Evolutionary conservation across 208 protist species (phyloP), one percentile per base, ranked within the genome.

Genomic region (Leishmania aethiopica): DNA sequence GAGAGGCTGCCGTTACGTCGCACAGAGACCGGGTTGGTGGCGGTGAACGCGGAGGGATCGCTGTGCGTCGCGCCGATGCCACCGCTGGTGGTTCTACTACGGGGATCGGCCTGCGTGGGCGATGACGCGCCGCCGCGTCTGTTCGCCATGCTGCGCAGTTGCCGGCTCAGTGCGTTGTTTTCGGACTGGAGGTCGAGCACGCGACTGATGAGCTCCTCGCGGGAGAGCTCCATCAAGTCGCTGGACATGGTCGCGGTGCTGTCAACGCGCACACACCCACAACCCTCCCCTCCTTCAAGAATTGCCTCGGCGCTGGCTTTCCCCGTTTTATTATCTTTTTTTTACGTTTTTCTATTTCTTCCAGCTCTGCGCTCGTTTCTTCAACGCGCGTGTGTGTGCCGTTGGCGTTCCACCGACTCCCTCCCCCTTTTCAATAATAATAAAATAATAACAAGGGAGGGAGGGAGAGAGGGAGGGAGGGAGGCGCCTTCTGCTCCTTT

Each of bases 101-200:
- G 57, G 57, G 47, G 28, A 10, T 49, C 28, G 42, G 76, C 5
- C 3, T 35, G 40, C 32, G 57, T 32, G 2, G 67, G 75, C 35
- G 81, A 80, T 15, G 77, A 70, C 1, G 45, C 53, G 73, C 77
- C 79, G 49, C 60, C 35, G 5, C 78, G 82, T 69, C 76, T 82
- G n/a, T 45, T 67, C 5, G 72, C 74, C 59, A 75, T 76, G 79
- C 55, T 87, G 86, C 80, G 90, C 62, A 95, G 83, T 80, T 94
- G 91, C 17, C 84, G 86, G 40, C 85, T 88, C 35, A 97, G 85
- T 59, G 85, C 84, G 59, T 73, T 80, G 84, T 93, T 93, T 71
- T 94, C 88, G 11, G 88, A 78, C 70, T 96, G 86, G 19, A 94
- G 84, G 66, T 96, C 92, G 11, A 94, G 86, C 25, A 94, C 64